Conservation (phyloP, 2,329 filamentous ascomycete species). For the Plenodomus tracheiphilus region DNA sequence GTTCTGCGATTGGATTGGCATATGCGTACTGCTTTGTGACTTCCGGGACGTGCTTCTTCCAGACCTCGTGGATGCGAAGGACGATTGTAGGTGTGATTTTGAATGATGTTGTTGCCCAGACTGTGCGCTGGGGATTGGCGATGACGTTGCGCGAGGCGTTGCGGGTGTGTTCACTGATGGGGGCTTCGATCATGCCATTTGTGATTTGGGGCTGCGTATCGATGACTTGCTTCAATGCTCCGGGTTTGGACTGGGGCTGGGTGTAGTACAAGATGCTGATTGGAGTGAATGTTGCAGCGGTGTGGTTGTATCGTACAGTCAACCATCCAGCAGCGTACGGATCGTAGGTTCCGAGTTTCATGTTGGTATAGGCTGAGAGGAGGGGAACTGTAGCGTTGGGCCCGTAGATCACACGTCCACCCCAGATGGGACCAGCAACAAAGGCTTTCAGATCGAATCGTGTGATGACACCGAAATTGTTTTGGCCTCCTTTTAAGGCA, state of each 20-base stretch:
- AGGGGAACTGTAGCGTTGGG: conserved; percentile 15
- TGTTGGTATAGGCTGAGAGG: conserved; percentile 22
- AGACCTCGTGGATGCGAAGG: conserved; percentile 20
- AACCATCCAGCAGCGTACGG: conserved; percentile 31
- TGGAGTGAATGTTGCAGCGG: conserved; percentile 15
- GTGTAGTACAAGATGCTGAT: conserved; percentile 29
- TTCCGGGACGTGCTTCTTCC: conserved; percentile 18
- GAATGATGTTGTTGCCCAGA: conserved; percentile 33
- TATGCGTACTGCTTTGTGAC: conserved; percentile 17
- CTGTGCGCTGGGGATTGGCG: conserved; percentile 17
- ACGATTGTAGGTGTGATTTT: conserved; percentile 19
- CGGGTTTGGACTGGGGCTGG: conserved; percentile 20
- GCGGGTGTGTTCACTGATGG: conserved; percentile 21
- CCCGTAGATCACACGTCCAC: conserved; percentile 19
- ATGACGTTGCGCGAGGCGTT: conserved; percentile 22
- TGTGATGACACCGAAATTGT: conserved; percentile 50
- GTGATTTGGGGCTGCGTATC: conserved; percentile 18
- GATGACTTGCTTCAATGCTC: conserved; percentile 15
- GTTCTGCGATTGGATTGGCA: conserved; percentile 15
- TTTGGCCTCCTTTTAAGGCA: conserved; percentile 50
- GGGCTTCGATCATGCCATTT: conserved; percentile 20
- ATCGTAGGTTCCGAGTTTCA: conserved; percentile 22
- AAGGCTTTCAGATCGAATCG: conserved; percentile 44
- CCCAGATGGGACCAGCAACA: conserved; percentile 17
- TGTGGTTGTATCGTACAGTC: conserved; percentile 26